Base-by-base conservation (phyloP, 164 flowering plant genomes). In the Vitis amurensis region DNA sequence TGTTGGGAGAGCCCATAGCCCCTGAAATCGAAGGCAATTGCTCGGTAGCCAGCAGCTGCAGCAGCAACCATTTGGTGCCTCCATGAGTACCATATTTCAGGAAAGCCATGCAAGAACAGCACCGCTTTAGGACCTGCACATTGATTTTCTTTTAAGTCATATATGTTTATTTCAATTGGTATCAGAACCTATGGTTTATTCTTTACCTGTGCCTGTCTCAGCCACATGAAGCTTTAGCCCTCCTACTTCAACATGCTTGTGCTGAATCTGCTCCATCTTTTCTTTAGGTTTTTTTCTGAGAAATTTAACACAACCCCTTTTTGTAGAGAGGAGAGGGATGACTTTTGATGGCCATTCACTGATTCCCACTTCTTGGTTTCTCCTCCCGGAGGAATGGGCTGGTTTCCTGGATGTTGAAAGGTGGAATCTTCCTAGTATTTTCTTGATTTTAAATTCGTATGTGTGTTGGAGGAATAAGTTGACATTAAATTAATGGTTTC, bases 1-100 rank as follows among this genome's bases (percentile, higher is more conserved):
- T 73, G 77, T 13, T 89, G 85, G 5, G 93, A 89, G 16, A 84
- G 81, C 17, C 93, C 93, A 69, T 89, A 89, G n/a, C 91, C 91
- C 50, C 87, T 79, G 67, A 66, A 85, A 68, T 89, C 93, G 0
- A 80, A 73, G 3, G 88, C 87, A 0, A 89, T 76, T 3, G 87
- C 85, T 3, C 88, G 71, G 57, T 68, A 83, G 11, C 89, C 88
- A 8, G 85, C 83, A 9, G 80, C 66, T 1, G 91, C 85, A 0
- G 76, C 81, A 0, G 83, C 89, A 3, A 87, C 29, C 90, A 89
- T 86, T 70, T 89, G 91, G 73, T 87, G 80, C 70, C 91, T 59
- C 94, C 89, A 89, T 23, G 94, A 77, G 73, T 86, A 86, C 79
- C 84, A 80, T 10, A 80, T 83, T 55, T 77, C 83, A 11, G 81